Evolutionary conservation across 225 moss, liverwort and hornwort species (phyloP).

Genomic region (Pseudoscleropodium purum): DNA sequence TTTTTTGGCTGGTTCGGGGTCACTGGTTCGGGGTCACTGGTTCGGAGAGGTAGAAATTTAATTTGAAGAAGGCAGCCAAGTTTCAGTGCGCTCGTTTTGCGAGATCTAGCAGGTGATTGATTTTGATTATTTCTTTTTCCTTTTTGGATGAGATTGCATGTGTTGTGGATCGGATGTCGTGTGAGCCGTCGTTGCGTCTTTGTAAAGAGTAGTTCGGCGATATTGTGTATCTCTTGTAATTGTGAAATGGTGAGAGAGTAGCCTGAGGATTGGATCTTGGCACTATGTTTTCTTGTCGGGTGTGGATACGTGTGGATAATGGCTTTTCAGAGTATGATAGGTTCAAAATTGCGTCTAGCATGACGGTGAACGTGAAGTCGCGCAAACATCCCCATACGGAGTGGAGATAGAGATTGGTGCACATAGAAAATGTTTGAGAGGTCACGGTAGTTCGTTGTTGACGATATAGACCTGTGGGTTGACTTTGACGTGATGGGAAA

Average conservation of each 20-base stretch:
- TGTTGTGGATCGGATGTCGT: background rate
- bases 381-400: too few species aligned
- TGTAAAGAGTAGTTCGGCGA: background rate
- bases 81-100: background rate
- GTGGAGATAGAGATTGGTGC: background rate
- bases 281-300: background rate
- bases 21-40: too few species aligned
- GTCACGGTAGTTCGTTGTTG: background rate
- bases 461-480: background rate
- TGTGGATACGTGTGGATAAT: background rate
- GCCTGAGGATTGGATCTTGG: background rate
- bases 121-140: background rate
- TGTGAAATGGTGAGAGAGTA: background rate
- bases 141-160: background rate
- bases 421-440: background rate
- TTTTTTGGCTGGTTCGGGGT: too few species aligned
- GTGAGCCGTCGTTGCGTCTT: background rate
- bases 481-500: background rate
- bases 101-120: slow-evolving; percentile 34
- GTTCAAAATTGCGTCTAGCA: background rate
- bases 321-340: background rate
- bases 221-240: background rate
- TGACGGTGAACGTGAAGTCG: background rate
- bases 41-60: background rate
- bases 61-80: background rate